Base-by-base conservation (phyloP, 2,329 filamentous ascomycete species). In the Pseudogymnoascus sp. region DNA sequence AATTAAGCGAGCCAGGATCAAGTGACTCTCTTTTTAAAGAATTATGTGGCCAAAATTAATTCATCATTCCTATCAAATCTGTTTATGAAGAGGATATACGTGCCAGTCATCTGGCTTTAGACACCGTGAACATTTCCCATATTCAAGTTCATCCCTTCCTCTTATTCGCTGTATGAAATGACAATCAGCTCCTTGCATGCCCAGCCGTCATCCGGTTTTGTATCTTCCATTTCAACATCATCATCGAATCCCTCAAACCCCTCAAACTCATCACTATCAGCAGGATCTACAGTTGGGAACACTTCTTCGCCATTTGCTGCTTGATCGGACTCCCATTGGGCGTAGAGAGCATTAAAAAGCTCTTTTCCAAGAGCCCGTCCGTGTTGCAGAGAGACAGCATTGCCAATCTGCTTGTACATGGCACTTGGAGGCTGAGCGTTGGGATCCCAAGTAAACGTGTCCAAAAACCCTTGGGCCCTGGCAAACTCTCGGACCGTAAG, bases 371-470 rank as follows among this genome's bases (percentile, higher is more conserved):
- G 10, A n/a, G 36, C 37, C n/a, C 23, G 5, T 16, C 61, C 64
- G 4, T 68, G 51, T n/a, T 34, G 31, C 4, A 57, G 21, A 21
- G 67, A 67, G 3, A 69, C 67, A 5, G 67, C 64, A 42, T 69
- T 69, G 0, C 67, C 67, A 5, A 67, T 66, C 40, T 62, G 61
- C 16, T 63, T 37, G 8, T 64, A 36, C 2, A 66, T 59, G 21
- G 65, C 64, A 16, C 14, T n/a, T 5, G 57, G 16, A 5, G 16
- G 37, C 5, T 60, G 37, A 1, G 10, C 57, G 1, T 65, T 42
- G 3, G 65, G 16, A 8, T 67, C 63, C 42, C 67, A 69, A 1
- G 31, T 21, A 11, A 66, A 67, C 1, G 29, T 59, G 61, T 70
- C 68, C 0, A 66, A 45, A 26, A 69, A 67, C 1, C 68, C 62